Conservation (phyloP, 2,329 filamentous ascomycete species). For the Trichothecium sympodiale region DNA sequence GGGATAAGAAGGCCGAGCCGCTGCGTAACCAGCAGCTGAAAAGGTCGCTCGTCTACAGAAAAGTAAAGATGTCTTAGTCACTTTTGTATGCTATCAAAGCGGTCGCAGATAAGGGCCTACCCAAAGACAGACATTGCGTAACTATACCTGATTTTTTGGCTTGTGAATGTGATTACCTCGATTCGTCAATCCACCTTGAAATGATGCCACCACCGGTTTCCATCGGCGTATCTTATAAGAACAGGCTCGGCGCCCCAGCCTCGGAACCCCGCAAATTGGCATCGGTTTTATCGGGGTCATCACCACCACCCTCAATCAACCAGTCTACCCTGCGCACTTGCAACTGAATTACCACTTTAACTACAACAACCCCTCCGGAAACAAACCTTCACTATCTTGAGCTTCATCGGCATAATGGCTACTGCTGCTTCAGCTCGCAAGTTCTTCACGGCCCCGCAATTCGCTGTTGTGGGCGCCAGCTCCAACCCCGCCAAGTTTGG, state of each 20-base stretch:
- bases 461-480: slow-evolving; percentile 84
- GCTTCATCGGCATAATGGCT: slow-evolving; percentile 30
- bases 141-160: background rate
- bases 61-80: too few relatives aligned
- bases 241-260: background rate
- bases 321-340: too few relatives aligned
- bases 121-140: slow-evolving; percentile 14
- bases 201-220: background rate
- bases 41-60: slow-evolving; percentile 39
- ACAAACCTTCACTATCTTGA: too few relatives aligned
- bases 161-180: background rate
- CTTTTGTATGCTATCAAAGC: too few relatives aligned
- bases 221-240: background rate
- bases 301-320: background rate
- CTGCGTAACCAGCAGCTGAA: slow-evolving; percentile 45
- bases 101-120: slow-evolving; percentile 6
- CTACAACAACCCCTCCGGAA: too few relatives aligned
- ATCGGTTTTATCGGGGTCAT: slow-evolving; percentile 7
- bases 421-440: slow-evolving; percentile 62
- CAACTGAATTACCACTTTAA: too few relatives aligned
- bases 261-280: slow-evolving; percentile 5
- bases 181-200: too few relatives aligned
- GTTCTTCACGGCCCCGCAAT: slow-evolving; percentile 72
- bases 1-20: slow-evolving; percentile 50
- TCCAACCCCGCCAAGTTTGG: slow-evolving; percentile 79